Percentiles rank a stretch among this genome's conserved stretches.
Evolutionary conservation across 2,329 filamentous ascomycete species (phyloP).

Genomic region (Monosporascus sp.): DNA sequence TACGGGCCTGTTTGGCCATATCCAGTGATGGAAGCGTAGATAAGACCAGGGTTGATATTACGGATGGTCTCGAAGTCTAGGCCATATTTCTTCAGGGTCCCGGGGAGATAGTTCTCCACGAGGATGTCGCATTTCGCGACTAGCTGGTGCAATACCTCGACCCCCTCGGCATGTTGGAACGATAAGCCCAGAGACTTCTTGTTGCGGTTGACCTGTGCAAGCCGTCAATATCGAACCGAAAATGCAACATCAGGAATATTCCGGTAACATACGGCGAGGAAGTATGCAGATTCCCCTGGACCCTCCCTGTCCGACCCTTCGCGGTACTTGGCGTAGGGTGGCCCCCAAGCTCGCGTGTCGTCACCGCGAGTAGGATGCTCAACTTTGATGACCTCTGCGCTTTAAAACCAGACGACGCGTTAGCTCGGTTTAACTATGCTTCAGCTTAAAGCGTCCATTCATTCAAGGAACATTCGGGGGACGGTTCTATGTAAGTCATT

Average conservation of each 20-base stretch:
- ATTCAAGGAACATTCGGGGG: no score
- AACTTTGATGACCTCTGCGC: constrained; percentile 91
- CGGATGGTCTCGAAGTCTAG: constrained; percentile 82
- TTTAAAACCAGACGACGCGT: constrained; percentile 43
- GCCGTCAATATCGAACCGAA: constrained; percentile 4
- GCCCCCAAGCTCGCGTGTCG: constrained; percentile 94
- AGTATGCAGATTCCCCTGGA: constrained; percentile 92
- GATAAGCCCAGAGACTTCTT: constrained; percentile 92
- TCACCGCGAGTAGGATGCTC: constrained; percentile 90
- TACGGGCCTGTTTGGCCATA: constrained; percentile 96
- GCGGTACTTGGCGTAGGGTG: constrained; percentile 81
- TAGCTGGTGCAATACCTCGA: constrained; percentile 81
- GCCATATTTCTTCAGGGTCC: constrained; percentile 80
- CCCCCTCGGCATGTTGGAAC: constrained; percentile 79
- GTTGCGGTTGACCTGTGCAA: constrained; percentile 79
- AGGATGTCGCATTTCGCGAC: constrained; percentile 83
- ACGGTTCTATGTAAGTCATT: constrained; percentile 21
- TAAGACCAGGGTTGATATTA: constrained; percentile 76
- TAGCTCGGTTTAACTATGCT: neutral
- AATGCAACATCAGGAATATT: neutral
- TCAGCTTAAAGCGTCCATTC: neutral
- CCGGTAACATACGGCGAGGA: constrained; percentile 64
- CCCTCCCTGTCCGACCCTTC: constrained; percentile 55
- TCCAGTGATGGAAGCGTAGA: constrained; percentile 95
- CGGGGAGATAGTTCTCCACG: constrained; percentile 95